phyloP scores from a whole-genome alignment of 2,329 filamentous ascomycete genomes.

The Atkinsonella texensis region DNA sequence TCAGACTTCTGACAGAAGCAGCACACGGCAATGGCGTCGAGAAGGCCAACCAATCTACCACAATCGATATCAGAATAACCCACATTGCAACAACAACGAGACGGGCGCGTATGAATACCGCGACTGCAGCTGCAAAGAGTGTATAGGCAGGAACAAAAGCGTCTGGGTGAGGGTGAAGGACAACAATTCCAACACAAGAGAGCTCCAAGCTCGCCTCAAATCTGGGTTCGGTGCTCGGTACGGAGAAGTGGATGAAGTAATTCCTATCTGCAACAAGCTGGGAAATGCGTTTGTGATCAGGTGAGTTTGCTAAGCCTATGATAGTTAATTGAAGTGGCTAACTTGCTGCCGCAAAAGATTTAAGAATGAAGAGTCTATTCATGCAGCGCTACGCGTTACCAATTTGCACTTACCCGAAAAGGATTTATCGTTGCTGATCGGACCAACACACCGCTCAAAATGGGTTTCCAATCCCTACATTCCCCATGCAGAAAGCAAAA shows the following conservation, averaged over 20 bases:
- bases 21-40: neutral
- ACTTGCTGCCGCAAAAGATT: conserved; percentile 14
- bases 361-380: conserved; percentile 14
- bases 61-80: neutral
- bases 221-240: conserved; percentile 16
- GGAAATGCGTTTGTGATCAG: conserved; percentile 16
- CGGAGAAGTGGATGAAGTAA: conserved; percentile 20
- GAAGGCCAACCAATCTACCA: neutral
- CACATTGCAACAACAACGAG: conserved; percentile 11
- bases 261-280: conserved; percentile 1
- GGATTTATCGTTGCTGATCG: conserved; percentile 15
- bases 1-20: neutral
- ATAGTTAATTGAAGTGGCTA: neutral
- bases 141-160: conserved; percentile 19
- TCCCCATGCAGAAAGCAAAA: neutral
- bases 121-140: conserved; percentile 18
- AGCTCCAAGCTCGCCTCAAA: conserved; percentile 19
- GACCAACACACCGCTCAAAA: conserved; percentile 19
- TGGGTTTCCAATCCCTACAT: conserved; percentile 14
- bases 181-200: conserved; percentile 5
- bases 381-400: conserved; percentile 14
- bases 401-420: conserved; percentile 15
- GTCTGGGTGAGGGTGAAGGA: conserved; percentile 16
- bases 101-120: conserved; percentile 13
- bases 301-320: conserved; percentile 10